Percentiles rank a stretch among this genome's conserved stretches.
Conservation (phyloP, 164 flowering plant species). For the Nelumbo lutea region DNA sequence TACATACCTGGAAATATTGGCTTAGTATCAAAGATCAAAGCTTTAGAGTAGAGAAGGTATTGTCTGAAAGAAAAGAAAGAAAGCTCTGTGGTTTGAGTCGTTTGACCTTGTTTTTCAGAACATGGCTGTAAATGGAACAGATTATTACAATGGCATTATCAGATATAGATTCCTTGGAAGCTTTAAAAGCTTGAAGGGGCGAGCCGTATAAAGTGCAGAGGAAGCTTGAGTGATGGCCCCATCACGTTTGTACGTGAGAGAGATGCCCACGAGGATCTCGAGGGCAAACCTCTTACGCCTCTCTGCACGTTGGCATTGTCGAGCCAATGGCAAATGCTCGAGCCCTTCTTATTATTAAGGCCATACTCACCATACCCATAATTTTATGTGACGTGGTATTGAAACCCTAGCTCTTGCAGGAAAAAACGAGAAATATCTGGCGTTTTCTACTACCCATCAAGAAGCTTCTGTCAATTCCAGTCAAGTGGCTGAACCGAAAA, state of each 20-base stretch:
- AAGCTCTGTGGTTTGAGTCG: neutral
- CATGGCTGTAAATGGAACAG: neutral
- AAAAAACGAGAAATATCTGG: too few species aligned
- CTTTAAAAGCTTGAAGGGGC: neutral
- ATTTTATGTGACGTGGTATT: too few species aligned
- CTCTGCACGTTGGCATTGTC: too few species aligned
- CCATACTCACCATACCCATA: too few species aligned
- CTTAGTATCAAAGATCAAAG: slow-evolving; percentile 13
- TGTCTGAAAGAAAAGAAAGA: slow-evolving; percentile 1
- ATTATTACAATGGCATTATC: neutral
- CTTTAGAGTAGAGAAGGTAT: slow-evolving; percentile 11
- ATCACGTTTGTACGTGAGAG: too few species aligned
- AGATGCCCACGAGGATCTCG: slow-evolving; percentile 21
- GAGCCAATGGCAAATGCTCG: too few species aligned
- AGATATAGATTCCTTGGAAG: too few species aligned
- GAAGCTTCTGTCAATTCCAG: too few species aligned
- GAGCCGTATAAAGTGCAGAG: neutral
- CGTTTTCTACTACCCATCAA: too few species aligned
- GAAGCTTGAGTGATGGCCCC: neutral
- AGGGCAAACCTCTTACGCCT: slow-evolving; percentile 1
- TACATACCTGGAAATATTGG: slow-evolving; percentile 1
- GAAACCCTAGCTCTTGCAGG: too few species aligned
- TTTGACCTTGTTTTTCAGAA: neutral
- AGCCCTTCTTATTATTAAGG: too few species aligned
- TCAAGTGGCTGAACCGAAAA: too few species aligned